Evolutionary conservation across 768 basidiomycete genomes (phyloP).

Genomic region (Collybia nuda): DNA sequence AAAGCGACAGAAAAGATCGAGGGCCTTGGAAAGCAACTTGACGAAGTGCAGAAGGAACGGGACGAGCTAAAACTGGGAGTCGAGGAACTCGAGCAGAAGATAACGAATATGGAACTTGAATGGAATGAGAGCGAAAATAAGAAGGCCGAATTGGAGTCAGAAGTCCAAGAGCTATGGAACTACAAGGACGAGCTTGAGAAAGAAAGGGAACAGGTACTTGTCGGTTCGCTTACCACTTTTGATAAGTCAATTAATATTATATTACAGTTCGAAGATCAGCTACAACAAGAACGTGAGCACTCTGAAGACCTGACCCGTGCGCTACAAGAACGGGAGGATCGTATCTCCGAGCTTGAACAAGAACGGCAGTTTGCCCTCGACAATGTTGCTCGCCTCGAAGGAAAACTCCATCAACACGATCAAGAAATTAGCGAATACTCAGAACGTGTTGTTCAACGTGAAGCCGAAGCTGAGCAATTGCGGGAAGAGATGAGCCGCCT

Average conservation of each 20-base stretch:
- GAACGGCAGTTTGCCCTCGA: slow-evolving; percentile 59
- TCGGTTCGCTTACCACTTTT: not conserved
- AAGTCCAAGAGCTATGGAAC: slow-evolving; percentile 52
- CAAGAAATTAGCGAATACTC: slow-evolving; percentile 50
- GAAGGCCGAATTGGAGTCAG: slow-evolving; percentile 52
- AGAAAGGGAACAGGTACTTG: slow-evolving; percentile 53
- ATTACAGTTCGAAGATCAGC: slow-evolving; percentile 49
- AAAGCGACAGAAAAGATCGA: slow-evolving; percentile 46
- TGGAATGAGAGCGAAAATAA: slow-evolving; percentile 58
- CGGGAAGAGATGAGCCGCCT: slow-evolving; percentile 55
- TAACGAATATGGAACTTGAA: slow-evolving; percentile 49
- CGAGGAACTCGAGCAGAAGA: slow-evolving; percentile 40
- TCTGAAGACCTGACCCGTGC: slow-evolving; percentile 44
- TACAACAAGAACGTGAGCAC: slow-evolving; percentile 54
- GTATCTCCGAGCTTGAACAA: slow-evolving; percentile 48
- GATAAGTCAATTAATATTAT: not conserved
- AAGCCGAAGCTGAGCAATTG: slow-evolving; percentile 52
- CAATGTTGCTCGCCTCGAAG: slow-evolving; percentile 54
- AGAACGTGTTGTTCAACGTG: slow-evolving; percentile 43
- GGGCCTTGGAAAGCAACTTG: slow-evolving; percentile 34
- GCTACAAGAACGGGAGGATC: slow-evolving; percentile 54
- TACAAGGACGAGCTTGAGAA: slow-evolving; percentile 54
- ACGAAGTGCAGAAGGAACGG: slow-evolving; percentile 36
- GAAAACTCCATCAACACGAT: slow-evolving; percentile 56
- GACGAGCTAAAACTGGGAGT: slow-evolving; percentile 38